Evolutionary conservation across 331 rosid genomes (phyloP).

Genomic region (Malus hybrid): DNA sequence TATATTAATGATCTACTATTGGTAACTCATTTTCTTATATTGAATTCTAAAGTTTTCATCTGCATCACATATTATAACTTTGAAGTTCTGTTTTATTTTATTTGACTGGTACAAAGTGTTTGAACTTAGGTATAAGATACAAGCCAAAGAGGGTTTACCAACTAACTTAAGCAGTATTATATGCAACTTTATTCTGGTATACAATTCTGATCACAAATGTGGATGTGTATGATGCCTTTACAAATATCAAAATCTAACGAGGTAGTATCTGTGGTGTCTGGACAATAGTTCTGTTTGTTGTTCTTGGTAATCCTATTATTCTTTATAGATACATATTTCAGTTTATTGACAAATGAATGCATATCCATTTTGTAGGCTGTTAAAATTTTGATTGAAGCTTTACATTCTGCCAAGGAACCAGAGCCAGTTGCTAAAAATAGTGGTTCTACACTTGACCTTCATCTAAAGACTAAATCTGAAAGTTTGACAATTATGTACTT

Average conservation of each 20-base stretch:
- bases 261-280: neutral
- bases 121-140: neutral
- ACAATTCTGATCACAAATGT: neutral
- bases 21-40: neutral
- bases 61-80: neutral
- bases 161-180: neutral
- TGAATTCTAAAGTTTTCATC: neutral
- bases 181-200: neutral
- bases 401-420: conserved; percentile 67
- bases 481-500: neutral
- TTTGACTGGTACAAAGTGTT: neutral
- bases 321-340: conserved; percentile 1
- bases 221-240: neutral
- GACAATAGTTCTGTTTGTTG: neutral
- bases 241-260: neutral
- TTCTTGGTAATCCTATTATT: neutral
- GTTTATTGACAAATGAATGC: conserved; percentile 1
- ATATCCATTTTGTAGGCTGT: conserved; percentile 50
- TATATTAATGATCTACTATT: neutral
- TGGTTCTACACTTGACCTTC: conserved; percentile 39
- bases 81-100: neutral
- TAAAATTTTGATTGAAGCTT: conserved; percentile 67
- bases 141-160: neutral
- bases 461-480: neutral
- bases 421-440: conserved; percentile 57